Conservation (phyloP, 2,329 filamentous ascomycete genomes). For the Rhynchosporium agropyri region DNA sequence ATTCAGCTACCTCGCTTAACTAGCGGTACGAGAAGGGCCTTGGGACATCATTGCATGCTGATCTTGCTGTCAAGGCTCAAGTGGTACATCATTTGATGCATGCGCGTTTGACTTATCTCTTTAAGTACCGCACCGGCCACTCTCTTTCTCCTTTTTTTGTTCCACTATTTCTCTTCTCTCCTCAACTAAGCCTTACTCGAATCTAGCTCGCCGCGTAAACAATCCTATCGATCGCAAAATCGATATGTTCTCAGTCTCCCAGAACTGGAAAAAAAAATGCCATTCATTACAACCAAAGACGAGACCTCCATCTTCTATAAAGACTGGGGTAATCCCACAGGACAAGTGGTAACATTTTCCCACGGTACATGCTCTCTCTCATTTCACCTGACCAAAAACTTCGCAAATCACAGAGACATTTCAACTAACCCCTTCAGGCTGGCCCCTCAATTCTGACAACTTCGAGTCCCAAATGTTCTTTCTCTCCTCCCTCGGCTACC, state of each 20-base stretch:
- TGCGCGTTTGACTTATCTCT: too few relatives aligned
- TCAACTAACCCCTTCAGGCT: constrained; percentile 26
- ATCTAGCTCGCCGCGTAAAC: not conserved
- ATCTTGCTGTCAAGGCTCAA: too few relatives aligned
- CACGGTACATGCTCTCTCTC: constrained; percentile 37
- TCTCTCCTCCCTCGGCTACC: constrained; percentile 44
- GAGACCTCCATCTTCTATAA: constrained; percentile 48
- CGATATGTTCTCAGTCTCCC: not conserved
- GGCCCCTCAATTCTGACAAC: constrained; percentile 47
- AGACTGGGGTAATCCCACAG: constrained; percentile 46
- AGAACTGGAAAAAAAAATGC: constrained; percentile 29
- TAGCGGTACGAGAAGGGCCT: too few relatives aligned
- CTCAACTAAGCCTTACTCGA: not conserved
- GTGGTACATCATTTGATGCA: too few relatives aligned
- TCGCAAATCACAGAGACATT: not conserved
- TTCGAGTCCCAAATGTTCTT: constrained; percentile 47
- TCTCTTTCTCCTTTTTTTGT: too few relatives aligned
- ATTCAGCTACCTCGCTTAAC: too few relatives aligned
- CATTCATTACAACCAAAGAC: constrained; percentile 45
- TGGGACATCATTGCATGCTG: too few relatives aligned
- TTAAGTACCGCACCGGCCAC: too few relatives aligned
- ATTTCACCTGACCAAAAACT: not conserved
- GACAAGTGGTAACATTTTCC: constrained; percentile 43
- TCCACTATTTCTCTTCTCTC: too few relatives aligned
- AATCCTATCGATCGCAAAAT: not conserved